These are phyloP conservation scores for Rosa hybrid DNA, from an alignment of 331 rosid genomes.

Conservation along the genomic window DNA sequence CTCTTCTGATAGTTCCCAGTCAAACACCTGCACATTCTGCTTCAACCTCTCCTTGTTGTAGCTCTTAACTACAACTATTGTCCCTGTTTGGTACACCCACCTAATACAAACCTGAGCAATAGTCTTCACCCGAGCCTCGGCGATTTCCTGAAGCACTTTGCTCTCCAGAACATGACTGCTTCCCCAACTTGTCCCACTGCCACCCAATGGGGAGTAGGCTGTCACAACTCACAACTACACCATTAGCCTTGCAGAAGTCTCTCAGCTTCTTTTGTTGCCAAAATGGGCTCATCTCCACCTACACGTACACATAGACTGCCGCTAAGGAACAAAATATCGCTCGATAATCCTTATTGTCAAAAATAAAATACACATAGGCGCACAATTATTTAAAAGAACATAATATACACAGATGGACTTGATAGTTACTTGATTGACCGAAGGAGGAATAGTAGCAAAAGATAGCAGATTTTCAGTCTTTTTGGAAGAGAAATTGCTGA, in stretches of 20 bases:
- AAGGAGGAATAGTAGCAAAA: slow-evolving; percentile 47
- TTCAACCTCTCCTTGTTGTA: slow-evolving; percentile 66
- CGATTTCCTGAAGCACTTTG: slow-evolving; percentile 46
- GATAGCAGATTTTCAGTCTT: slow-evolving; percentile 47
- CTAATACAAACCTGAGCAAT: slow-evolving; percentile 51
- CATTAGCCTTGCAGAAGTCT: slow-evolving; percentile 19
- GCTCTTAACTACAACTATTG: slow-evolving; percentile 52
- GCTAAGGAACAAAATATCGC: too few relatives aligned
- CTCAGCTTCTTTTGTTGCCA: slow-evolving; percentile 53
- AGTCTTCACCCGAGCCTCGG: slow-evolving; percentile 33
- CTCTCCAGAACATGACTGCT: slow-evolving; percentile 43
- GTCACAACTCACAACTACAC: slow-evolving; percentile 37
- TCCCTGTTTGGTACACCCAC: slow-evolving; percentile 60
- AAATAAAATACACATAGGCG: background rate
- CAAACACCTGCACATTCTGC: slow-evolving; percentile 58
- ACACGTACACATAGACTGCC: too few relatives aligned
- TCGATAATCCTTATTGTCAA: too few relatives aligned
- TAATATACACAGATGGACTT: background rate
- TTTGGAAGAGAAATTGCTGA: slow-evolving; percentile 52
- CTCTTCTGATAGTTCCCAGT: slow-evolving; percentile 56
- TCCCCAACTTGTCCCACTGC: slow-evolving; percentile 53
- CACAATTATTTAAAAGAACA: too few relatives aligned
- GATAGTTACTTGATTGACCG: slow-evolving; percentile 32
- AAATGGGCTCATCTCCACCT: slow-evolving; percentile 65
- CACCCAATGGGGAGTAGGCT: slow-evolving; percentile 67